A percentile compares a stretch with the other conserved stretches of the same genome.
These are phyloP conservation scores for Alternaria dauci DNA, from an alignment of 2,329 filamentous ascomycete genomes.

Conservation along the genomic window DNA sequence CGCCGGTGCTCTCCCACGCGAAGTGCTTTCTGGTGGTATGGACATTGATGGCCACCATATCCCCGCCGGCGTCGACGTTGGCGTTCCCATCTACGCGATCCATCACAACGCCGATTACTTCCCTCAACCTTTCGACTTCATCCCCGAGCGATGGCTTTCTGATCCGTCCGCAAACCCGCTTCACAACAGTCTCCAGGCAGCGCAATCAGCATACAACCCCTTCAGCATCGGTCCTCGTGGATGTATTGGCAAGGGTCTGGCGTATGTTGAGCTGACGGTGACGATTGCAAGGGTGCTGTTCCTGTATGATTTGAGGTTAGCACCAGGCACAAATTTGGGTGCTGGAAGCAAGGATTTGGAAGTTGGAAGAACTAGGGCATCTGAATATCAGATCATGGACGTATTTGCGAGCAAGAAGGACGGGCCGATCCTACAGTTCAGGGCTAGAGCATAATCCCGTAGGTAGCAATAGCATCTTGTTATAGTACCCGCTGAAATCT, in stretches of 20 bases:
- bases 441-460: constrained; percentile 22
- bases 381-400: constrained; percentile 75
- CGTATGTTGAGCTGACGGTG: constrained; percentile 72
- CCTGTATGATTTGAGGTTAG: constrained; percentile 64
- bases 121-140: constrained; percentile 49
- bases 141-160: constrained; percentile 50
- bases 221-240: constrained; percentile 75
- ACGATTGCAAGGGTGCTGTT: constrained; percentile 69
- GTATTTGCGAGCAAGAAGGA: constrained; percentile 78
- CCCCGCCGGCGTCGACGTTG: constrained; percentile 49
- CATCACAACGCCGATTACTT: constrained; percentile 52
- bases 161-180: constrained; percentile 43
- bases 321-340: constrained; percentile 44
- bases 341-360: constrained; percentile 44
- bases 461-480: not conserved
- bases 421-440: constrained; percentile 70
- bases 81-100: constrained; percentile 50
- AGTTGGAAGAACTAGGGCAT: constrained; percentile 41
- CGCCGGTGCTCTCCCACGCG: constrained; percentile 49
- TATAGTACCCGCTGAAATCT: fast-evolving
- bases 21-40: constrained; percentile 50
- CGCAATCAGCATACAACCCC: constrained; percentile 76
- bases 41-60: constrained; percentile 48
- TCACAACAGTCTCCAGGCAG: constrained; percentile 47
- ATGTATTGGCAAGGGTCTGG: constrained; percentile 75